These are phyloP conservation scores for Babjeviella inositovora DNA, from an alignment of 805 yeast species.

Conservation along the genomic window DNA sequence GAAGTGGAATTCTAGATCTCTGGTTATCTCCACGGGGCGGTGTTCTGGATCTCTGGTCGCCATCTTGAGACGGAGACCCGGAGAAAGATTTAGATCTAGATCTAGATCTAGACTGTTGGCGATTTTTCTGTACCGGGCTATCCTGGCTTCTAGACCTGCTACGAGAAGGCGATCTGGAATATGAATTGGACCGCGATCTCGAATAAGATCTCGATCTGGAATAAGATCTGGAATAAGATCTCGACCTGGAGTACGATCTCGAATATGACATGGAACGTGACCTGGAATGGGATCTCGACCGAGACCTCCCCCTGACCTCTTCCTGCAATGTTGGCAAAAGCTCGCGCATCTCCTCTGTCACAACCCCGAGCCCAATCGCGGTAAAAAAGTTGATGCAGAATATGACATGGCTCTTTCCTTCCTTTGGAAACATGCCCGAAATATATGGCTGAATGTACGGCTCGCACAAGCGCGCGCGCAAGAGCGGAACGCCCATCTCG, in stretches of 20 bases:
- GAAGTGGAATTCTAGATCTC: too few relatives aligned
- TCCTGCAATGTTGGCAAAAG: constrained; percentile 17
- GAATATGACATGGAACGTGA: constrained; percentile 7
- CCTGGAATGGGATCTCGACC: constrained; percentile 4
- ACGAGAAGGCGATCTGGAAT: too few relatives aligned
- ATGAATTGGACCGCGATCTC: constrained; percentile 4
- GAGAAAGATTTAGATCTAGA: too few relatives aligned
- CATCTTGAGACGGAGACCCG: too few relatives aligned
- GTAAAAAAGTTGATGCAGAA: constrained; percentile 86
- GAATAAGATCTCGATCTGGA: constrained; percentile 6
- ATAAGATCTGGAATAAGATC: constrained; percentile 7
- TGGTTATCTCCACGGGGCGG: too few relatives aligned
- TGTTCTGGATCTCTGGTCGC: too few relatives aligned
- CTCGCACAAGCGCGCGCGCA: constrained; percentile 35
- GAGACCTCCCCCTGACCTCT: constrained; percentile 7
- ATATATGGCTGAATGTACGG: constrained; percentile 30
- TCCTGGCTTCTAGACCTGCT: too few relatives aligned
- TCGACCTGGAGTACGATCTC: constrained; percentile 6
- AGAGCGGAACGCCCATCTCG: constrained; percentile 46
- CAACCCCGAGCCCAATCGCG: constrained; percentile 74
- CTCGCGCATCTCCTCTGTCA: constrained; percentile 74
- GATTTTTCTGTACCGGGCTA: too few relatives aligned
- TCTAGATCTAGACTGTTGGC: too few relatives aligned
- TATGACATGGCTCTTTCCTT: constrained; percentile 25
- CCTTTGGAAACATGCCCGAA: constrained; percentile 48